Evolutionary conservation across 1,139 yeast species (phyloP).

Genomic region (Yamadazyma spencermartinsiae): DNA sequence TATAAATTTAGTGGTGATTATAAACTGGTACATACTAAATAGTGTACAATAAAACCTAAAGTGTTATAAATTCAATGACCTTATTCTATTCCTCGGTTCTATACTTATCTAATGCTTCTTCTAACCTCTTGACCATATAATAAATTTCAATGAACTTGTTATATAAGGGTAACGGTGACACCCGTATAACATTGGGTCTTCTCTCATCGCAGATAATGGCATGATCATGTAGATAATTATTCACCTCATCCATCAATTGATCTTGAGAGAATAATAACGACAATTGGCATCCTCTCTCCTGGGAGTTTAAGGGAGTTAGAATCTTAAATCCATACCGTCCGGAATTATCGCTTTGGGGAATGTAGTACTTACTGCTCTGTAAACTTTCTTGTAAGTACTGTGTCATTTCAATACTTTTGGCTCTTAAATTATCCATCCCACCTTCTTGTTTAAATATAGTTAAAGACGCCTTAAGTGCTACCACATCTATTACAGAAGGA

Average conservation of each 20-base stretch:
- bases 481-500: conserved; percentile 84
- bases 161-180: conserved; percentile 84
- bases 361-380: conserved; percentile 42
- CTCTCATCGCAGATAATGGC: conserved; percentile 88
- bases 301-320: conserved; percentile 63
- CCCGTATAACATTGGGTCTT: conserved; percentile 80
- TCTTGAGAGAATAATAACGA: conserved; percentile 60
- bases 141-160: conserved; percentile 70
- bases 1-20: too few species aligned
- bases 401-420: conserved; percentile 61
- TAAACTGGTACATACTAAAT: not conserved
- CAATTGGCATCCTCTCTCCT: conserved; percentile 77
- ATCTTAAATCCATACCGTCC: conserved; percentile 56
- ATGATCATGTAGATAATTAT: conserved; percentile 44
- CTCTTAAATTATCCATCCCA: conserved; percentile 58
- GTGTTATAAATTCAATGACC: too few species aligned
- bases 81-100: not conserved
- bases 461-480: conserved; percentile 65
- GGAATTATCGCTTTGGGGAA: conserved; percentile 24
- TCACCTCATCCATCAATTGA: conserved; percentile 65
- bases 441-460: conserved; percentile 60
- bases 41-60: not conserved
- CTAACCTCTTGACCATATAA: conserved; percentile 45
- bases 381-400: conserved; percentile 53
- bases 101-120: conserved; percentile 32